These are phyloP conservation scores for Effrenium voratum DNA, from an alignment of 73 alveolate species.

Conservation along the genomic window DNA sequence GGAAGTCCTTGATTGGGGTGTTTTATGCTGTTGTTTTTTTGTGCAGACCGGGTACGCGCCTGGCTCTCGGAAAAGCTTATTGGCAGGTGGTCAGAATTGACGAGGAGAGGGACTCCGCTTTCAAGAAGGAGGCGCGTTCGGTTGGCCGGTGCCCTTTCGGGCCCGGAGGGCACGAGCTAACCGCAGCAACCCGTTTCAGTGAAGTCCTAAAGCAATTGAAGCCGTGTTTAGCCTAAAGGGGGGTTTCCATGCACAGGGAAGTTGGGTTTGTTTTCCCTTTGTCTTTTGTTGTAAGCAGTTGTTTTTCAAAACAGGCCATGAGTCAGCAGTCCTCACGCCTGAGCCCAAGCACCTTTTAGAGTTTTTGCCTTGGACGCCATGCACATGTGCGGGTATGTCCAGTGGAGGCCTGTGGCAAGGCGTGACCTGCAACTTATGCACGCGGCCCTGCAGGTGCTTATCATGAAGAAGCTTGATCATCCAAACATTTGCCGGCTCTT, in stretches of 20 bases:
- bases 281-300: not conserved
- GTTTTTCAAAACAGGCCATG: not conserved
- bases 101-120: slow-evolving; percentile 63
- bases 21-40: too few relatives aligned
- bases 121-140: slow-evolving; percentile 87
- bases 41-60: too few relatives aligned
- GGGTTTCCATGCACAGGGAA: not conserved
- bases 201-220: too few relatives aligned
- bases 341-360: not conserved
- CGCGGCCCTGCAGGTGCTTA: slow-evolving; percentile 13
- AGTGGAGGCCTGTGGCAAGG: not conserved
- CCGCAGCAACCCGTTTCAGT: too few relatives aligned
- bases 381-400: not conserved
- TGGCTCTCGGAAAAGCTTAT: too few relatives aligned
- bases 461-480: slow-evolving; percentile 74
- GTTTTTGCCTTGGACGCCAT: too few relatives aligned
- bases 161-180: too few relatives aligned
- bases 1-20: too few relatives aligned
- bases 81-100: slow-evolving; percentile 58
- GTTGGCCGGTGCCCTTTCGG: too few relatives aligned
- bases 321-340: not conserved
- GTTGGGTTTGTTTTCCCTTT: not conserved
- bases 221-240: too few relatives aligned
- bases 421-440: not conserved
- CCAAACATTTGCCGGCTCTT: slow-evolving; percentile 88